Evolutionary conservation across 805 yeast genomes (phyloP).

Genomic region (Lipomyces orientalis): DNA sequence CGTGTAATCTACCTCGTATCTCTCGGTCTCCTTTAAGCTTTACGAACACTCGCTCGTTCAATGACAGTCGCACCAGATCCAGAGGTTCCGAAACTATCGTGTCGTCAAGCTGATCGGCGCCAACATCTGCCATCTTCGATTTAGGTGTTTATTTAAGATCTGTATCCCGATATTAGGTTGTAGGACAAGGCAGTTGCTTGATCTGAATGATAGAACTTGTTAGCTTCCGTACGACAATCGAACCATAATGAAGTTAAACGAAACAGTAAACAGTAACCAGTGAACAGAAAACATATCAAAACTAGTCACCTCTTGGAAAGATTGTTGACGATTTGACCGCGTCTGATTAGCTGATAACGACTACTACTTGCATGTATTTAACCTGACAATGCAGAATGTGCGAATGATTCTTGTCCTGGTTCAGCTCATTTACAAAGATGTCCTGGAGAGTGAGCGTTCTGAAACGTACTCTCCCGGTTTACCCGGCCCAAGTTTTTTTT

Average conservation of each 20-base stretch:
- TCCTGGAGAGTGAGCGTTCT: too few relatives aligned
- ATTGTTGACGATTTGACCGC: too few relatives aligned
- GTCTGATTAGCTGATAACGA: neutral
- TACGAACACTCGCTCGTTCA: constrained; percentile 85
- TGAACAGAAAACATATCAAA: neutral
- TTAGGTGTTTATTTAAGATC: neutral
- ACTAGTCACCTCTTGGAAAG: neutral
- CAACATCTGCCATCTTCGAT: constrained; percentile 24
- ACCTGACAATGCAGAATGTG: neutral
- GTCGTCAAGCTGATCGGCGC: constrained; percentile 28
- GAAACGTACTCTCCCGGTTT: too few relatives aligned
- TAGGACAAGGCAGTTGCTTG: neutral
- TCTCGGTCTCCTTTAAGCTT: constrained; percentile 95
- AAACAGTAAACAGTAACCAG: neutral
- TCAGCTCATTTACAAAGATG: neutral
- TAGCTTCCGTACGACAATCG: neutral
- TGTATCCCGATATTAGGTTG: neutral
- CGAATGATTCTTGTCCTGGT: neutral
- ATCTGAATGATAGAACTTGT: neutral
- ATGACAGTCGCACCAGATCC: constrained; percentile 80
- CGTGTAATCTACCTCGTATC: constrained; percentile 86
- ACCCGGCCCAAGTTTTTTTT: too few relatives aligned
- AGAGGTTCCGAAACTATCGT: constrained; percentile 69
- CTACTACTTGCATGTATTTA: neutral
- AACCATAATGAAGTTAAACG: too few relatives aligned